Percentiles rank a stretch among this genome's conserved stretches.
These are phyloP conservation scores for Apophysomyces ossiformis DNA, from an alignment of 371 early-diverging fungal genomes.

Conservation along the genomic window DNA sequence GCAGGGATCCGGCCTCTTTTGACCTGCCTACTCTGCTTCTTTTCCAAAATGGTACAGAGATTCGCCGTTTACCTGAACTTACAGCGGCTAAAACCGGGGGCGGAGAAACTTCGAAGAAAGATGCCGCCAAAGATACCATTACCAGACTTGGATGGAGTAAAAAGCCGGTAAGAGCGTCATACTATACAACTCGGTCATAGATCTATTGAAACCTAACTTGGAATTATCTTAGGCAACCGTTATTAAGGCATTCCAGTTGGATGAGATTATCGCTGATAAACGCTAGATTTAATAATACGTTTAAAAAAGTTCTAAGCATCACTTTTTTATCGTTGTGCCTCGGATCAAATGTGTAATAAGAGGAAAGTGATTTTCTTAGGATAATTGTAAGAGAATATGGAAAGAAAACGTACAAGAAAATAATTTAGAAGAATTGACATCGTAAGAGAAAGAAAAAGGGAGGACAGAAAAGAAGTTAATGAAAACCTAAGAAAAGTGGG, in stretches of 20 bases:
- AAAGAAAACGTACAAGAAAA: constrained; percentile 8
- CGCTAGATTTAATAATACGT: neutral
- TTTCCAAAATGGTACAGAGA: constrained; percentile 48
- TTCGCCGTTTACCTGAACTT: constrained; percentile 47
- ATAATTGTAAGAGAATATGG: neutral
- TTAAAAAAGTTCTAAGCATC: neutral
- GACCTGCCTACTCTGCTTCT: constrained; percentile 53
- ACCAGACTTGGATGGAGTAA: constrained; percentile 56
- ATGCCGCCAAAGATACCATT: constrained; percentile 50
- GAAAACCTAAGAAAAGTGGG: too few relatives aligned
- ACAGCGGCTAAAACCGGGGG: constrained; percentile 16
- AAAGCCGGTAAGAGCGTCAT: constrained; percentile 34
- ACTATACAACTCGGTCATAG: too few relatives aligned
- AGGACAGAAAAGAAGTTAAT: neutral
- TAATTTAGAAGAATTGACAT: constrained; percentile 4
- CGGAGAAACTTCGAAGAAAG: constrained; percentile 22
- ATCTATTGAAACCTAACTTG: too few relatives aligned
- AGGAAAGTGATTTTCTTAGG: neutral
- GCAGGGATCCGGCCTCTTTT: constrained; percentile 54
- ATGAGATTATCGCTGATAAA: constrained; percentile 37
- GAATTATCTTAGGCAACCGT: constrained; percentile 38
- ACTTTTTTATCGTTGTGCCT: neutral
- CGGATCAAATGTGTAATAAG: neutral
- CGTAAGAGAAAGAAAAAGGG: neutral
- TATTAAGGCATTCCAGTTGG: constrained; percentile 42